Evolutionary conservation across 192 early-diverging fungal genomes (phyloP).

Genomic region (Anaeromyces robustus): DNA sequence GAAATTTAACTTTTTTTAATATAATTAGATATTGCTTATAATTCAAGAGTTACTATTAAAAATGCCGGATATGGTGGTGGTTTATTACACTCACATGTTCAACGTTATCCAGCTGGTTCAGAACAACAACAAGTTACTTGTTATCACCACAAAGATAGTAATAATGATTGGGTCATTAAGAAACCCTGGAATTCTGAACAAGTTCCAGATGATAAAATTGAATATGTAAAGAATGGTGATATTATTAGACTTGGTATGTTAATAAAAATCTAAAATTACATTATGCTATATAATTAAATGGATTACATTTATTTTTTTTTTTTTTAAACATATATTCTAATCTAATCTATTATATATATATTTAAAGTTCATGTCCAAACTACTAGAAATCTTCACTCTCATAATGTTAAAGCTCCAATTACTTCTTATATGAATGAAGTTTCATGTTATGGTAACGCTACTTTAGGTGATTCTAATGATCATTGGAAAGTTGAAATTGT

Average conservation of each 20-base stretch:
- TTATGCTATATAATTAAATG: too few relatives aligned
- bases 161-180: neutral
- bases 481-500: constrained; percentile 73
- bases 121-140: constrained; percentile 2
- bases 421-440: constrained; percentile 46
- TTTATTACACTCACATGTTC: neutral
- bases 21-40: neutral
- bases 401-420: constrained; percentile 23
- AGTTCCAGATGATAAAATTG: neutral
- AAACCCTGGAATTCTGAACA: neutral
- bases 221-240: neutral
- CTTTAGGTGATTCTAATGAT: constrained; percentile 77
- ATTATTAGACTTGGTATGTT: neutral
- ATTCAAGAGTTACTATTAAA: neutral
- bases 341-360: neutral
- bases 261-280: neutral
- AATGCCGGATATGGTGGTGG: neutral
- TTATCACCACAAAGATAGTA: neutral
- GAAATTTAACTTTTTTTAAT: neutral
- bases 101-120: constrained; percentile 1
- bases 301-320: too few relatives aligned
- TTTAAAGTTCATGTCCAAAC: neutral
- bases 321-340: too few relatives aligned
- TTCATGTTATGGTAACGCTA: constrained; percentile 39
- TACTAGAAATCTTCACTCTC: constrained; percentile 3